Conservation (phyloP, 2,329 filamentous ascomycete species). For the Fusarium sp. region DNA sequence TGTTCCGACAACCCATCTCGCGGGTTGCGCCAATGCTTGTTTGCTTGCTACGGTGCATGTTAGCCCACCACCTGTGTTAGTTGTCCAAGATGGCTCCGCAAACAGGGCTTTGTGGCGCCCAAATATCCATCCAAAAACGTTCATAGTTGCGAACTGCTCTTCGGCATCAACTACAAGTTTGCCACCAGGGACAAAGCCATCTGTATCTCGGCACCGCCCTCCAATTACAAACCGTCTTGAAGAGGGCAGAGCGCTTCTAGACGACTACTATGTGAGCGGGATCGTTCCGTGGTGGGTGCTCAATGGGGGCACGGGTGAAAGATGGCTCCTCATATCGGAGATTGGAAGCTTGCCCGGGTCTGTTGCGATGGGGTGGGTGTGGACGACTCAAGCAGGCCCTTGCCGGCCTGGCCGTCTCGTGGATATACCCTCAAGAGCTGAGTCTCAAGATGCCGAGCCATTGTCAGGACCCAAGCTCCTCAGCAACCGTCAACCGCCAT, state of each 20-base stretch:
- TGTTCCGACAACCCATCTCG: slow-evolving; percentile 2
- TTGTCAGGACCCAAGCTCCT: neutral
- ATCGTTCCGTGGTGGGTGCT: slow-evolving; percentile 8
- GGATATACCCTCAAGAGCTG: neutral
- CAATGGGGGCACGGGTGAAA: neutral
- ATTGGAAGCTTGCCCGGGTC: neutral
- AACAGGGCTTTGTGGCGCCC: slow-evolving; percentile 11
- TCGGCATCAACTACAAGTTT: slow-evolving; percentile 14
- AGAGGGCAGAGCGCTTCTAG: neutral
- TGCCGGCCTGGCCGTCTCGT: slow-evolving; percentile 17
- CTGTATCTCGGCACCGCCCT: neutral
- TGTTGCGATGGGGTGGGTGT: neutral
- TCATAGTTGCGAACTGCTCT: slow-evolving; percentile 17
- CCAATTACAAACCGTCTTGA: neutral
- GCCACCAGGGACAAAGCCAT: slow-evolving; percentile 18
- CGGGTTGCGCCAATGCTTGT: neutral
- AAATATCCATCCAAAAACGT: slow-evolving; percentile 10
- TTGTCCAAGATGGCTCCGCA: neutral
- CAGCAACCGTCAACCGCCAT: slow-evolving; percentile 5
- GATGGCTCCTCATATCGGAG: neutral
- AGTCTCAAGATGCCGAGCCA: neutral
- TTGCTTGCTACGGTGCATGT: slow-evolving; percentile 4
- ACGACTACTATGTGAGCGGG: neutral
- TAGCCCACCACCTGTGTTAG: neutral
- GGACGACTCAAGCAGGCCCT: slow-evolving; percentile 6